Evolutionary conservation across 179 eudicot genomes (phyloP).

Genomic region (Heliamphora pulchella): DNA sequence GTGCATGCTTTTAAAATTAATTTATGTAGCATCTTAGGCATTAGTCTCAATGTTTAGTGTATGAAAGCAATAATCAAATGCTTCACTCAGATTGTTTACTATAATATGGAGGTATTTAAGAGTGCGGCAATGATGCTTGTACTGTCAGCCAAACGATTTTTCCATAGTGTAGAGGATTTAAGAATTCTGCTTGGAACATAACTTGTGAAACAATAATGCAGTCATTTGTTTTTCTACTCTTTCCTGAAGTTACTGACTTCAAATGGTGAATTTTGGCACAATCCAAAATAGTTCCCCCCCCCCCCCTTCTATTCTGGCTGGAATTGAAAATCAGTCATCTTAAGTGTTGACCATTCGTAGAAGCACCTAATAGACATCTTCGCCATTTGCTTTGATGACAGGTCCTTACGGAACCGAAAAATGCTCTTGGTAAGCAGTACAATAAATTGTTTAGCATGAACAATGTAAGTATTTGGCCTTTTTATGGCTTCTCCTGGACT

Average conservation of each 20-base stretch:
- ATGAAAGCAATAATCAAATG: slow-evolving; percentile 9
- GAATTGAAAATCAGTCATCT: not conserved
- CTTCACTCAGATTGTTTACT: not conserved
- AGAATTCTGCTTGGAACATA: not conserved
- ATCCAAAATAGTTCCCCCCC: not conserved
- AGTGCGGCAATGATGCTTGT: not conserved
- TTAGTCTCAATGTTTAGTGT: not conserved
- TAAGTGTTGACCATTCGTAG: not conserved
- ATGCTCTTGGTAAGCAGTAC: slow-evolving; percentile 67
- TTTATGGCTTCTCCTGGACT: not conserved
- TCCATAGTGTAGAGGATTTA: not conserved
- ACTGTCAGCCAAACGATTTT: not conserved
- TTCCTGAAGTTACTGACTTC: not conserved
- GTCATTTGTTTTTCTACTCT: not conserved
- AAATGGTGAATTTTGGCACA: not conserved
- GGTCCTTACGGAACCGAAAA: slow-evolving; percentile 61
- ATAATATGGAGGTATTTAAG: not conserved
- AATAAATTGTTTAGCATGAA: slow-evolving; percentile 61
- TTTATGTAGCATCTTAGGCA: not conserved
- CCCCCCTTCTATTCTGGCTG: not conserved
- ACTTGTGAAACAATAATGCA: not conserved
- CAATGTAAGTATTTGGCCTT: slow-evolving; percentile 31
- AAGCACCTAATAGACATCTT: not conserved
- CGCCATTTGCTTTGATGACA: slow-evolving; percentile 20
- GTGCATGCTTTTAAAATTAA: not conserved